Base-by-base conservation (phyloP, 2,329 filamentous ascomycete species). In the Teratosphaeria pseudoeucalypti region DNA sequence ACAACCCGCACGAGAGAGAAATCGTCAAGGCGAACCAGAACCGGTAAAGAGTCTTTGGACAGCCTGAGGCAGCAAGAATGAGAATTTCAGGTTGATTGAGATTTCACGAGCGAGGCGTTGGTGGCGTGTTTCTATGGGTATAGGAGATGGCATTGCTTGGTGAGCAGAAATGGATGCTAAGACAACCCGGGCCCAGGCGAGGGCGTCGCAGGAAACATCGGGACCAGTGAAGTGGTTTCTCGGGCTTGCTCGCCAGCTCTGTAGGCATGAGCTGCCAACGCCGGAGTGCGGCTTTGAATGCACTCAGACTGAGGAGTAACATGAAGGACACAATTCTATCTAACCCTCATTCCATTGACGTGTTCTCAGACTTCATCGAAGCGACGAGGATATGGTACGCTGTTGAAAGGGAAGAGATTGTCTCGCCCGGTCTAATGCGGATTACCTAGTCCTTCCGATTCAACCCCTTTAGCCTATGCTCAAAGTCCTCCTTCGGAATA, bases 1-100 rank as follows among this genome's bases (percentile, higher is more conserved):
- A 73, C 66, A 74, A 74, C 61, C 72, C 72, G 34, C 69, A 70
- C 47, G 72, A 74, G 70, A 68, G 72, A 57, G 70, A 74, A 52
- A 71, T 73, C 57, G 65, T 72, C 64, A 70, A 70, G 65, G 27
- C 27, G 55, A 39, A 49, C 16, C 43, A 49, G 10, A 49, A 49
- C 7, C 43, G 43, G n/a, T 49, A 10, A 49, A 10, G 16, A n/a
- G n/a, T 6, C 23, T 23, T 19, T n/a, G 4, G n/a, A 10, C 43
- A 11, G 43, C 10, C 19, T 11, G 6, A 49, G 3, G n/a, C 43
- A 23, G 43, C 43, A 23, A 23, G 19, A 16, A 23, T 49, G 3
- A 49, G 19, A 49, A 49, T 49, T 49, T 23, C 2, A 23, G 23
- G 1, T 23, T 49, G 43, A 49, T 49, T 49, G 43, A 49, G 43